Conservation (phyloP, 169 alveolate species). For the Eimeria sp. region DNA sequence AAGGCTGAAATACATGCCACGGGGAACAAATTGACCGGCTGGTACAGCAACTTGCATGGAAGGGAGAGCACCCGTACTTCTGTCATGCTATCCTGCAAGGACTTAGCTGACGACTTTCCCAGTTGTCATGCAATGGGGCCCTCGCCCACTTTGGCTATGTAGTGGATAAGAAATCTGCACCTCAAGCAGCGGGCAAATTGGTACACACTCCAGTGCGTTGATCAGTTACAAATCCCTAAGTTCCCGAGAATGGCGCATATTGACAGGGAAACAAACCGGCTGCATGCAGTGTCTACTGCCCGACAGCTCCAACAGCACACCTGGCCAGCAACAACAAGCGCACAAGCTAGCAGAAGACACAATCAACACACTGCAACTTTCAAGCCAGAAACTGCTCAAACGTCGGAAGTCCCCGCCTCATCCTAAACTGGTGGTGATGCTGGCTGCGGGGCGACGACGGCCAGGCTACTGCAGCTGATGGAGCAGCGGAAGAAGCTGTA, state of each 20-base stretch:
- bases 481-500: slow-evolving; percentile 5
- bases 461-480: background rate
- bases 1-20: background rate
- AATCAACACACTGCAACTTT: background rate
- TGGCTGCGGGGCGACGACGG: slow-evolving; percentile 51
- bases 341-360: background rate
- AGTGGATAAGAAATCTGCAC: background rate
- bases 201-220: background rate
- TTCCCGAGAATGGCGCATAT: background rate
- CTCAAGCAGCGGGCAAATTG: background rate
- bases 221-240: background rate
- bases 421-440: background rate
- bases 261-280: background rate
- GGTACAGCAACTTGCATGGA: background rate
- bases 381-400: slow-evolving; percentile 16
- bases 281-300: slow-evolving; percentile 48
- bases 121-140: background rate
- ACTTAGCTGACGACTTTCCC: background rate
- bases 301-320: background rate
- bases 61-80: background rate
- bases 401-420: background rate
- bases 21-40: background rate
- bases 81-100: background rate
- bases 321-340: background rate
- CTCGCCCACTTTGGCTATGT: background rate